Evolutionary conservation across 768 basidiomycete species (phyloP).

Genomic region (Lactarius hengduanensis): DNA sequence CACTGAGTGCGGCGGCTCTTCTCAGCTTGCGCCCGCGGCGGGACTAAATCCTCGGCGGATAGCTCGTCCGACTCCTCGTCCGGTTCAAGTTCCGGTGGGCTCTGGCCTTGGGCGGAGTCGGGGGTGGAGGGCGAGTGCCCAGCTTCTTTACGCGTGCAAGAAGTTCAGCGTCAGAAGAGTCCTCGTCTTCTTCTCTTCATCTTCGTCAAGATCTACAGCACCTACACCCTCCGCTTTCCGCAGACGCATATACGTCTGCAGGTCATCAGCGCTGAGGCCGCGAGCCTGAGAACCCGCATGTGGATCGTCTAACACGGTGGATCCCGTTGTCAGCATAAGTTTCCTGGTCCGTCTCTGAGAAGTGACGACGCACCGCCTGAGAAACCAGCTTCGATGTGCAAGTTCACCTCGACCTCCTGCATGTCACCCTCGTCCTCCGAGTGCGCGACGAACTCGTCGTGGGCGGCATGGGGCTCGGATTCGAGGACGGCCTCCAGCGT

Average conservation of each 20-base stretch:
- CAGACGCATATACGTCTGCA: not conserved
- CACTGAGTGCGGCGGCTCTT: conserved; percentile 6
- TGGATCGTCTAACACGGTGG: not conserved
- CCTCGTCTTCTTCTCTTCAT: not conserved
- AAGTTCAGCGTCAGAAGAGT: conserved; percentile 1
- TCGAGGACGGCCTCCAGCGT: not conserved
- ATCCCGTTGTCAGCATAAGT: not conserved
- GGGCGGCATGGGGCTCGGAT: conserved; percentile 5
- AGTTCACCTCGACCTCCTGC: conserved; percentile 20
- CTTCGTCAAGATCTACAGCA: not conserved
- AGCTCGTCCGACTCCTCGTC: not conserved
- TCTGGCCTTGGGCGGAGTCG: not conserved
- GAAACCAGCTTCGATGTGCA: not conserved
- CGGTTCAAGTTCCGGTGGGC: not conserved
- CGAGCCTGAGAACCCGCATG: not conserved
- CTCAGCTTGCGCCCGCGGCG: conserved; percentile 12
- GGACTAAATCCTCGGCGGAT: conserved; percentile 18
- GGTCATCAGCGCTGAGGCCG: not conserved
- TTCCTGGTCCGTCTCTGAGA: not conserved
- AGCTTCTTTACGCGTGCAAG: not conserved
- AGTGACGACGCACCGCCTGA: conserved; percentile 8
- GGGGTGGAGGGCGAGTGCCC: not conserved
- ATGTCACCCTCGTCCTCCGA: conserved; percentile 20
- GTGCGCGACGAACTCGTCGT: conserved; percentile 12
- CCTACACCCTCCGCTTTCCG: not conserved